Evolutionary conservation across 441 rosid species (phyloP).

Genomic region (Syzygium malaccense): DNA sequence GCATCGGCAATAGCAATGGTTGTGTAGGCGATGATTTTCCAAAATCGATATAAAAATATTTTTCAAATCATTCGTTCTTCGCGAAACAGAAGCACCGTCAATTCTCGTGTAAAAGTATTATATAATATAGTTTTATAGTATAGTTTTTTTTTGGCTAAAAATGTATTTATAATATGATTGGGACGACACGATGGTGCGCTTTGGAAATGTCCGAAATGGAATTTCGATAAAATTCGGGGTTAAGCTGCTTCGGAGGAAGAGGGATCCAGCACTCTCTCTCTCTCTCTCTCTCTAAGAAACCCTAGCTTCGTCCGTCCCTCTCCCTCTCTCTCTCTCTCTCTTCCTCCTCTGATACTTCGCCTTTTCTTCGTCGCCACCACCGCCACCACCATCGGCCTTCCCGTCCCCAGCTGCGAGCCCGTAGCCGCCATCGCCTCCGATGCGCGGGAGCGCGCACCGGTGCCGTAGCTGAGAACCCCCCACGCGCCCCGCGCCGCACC

Average conservation of each 20-base stretch:
- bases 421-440: neutral
- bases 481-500: too few relatives aligned
- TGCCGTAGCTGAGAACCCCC: too few relatives aligned
- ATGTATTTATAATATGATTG: too few relatives aligned
- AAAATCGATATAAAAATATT: rapidly evolving
- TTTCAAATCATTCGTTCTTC: too few relatives aligned
- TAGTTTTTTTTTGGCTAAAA: too few relatives aligned
- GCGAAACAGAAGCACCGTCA: too few relatives aligned
- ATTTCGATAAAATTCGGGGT: neutral
- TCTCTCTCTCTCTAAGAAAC: constrained; percentile 10
- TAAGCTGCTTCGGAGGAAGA: neutral
- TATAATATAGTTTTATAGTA: too few relatives aligned
- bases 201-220: neutral
- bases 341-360: neutral
- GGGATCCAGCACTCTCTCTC: constrained; percentile 17
- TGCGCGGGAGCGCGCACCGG: neutral
- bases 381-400: neutral
- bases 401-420: neutral
- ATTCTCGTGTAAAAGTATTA: too few relatives aligned
- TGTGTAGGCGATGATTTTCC: neutral
- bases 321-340: neutral
- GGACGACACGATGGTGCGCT: neutral
- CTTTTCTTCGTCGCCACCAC: neutral
- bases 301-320: constrained; percentile 35
- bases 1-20: rapidly evolving